These are phyloP conservation scores for Aspergillus sparsus DNA, from an alignment of 495 filamentous ascomycete species.

Conservation along the genomic window DNA sequence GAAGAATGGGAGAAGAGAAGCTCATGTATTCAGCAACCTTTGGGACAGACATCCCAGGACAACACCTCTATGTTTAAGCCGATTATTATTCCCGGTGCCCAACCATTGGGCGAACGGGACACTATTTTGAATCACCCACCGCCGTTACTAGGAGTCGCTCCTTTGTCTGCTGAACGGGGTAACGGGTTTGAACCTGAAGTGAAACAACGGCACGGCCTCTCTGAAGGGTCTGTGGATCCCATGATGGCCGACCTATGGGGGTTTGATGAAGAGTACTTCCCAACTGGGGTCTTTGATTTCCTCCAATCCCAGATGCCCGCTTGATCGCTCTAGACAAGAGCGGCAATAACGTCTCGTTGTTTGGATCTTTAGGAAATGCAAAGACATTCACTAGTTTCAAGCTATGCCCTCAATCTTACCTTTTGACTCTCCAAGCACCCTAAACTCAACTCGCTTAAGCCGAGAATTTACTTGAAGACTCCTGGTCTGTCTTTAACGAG, in stretches of 20 bases:
- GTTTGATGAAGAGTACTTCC: constrained; percentile 52
- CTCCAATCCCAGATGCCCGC: constrained; percentile 51
- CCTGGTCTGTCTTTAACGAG: too few relatives aligned
- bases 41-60: constrained; percentile 28
- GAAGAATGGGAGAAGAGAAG: constrained; percentile 51
- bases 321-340: constrained; percentile 3
- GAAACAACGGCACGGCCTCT: constrained; percentile 41
- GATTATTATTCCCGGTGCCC: constrained; percentile 41
- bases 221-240: constrained; percentile 47
- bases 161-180: constrained; percentile 47
- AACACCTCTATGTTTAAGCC: constrained; percentile 43
- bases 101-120: constrained; percentile 43
- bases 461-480: too few relatives aligned
- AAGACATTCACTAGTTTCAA: too few relatives aligned
- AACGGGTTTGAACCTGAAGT: constrained; percentile 35
- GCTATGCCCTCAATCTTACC: too few relatives aligned
- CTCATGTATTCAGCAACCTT: constrained; percentile 24
- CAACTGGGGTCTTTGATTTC: constrained; percentile 52
- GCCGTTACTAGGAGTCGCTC: constrained; percentile 45
- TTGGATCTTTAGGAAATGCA: too few relatives aligned
- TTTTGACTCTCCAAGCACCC: too few relatives aligned
- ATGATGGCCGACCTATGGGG: constrained; percentile 54
- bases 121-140: constrained; percentile 46
- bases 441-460: too few relatives aligned
- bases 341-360: too few relatives aligned